Base-by-base conservation (phyloP, 805 yeast genomes). In the Starmera quercuum region DNA sequence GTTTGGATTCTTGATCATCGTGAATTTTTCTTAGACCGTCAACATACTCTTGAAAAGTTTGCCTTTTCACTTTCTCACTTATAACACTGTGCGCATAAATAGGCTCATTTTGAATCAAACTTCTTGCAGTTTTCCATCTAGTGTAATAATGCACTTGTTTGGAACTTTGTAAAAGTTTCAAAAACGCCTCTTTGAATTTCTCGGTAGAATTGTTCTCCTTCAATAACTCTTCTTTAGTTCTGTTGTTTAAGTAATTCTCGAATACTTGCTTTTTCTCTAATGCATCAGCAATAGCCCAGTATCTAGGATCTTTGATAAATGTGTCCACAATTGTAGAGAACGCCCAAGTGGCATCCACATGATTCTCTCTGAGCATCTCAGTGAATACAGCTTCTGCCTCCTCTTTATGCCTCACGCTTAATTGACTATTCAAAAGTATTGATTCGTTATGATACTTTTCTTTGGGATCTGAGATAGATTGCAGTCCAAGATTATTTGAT, bases 341-440 rank as follows among this genome's bases (percentile, higher is more conserved):
- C 0, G 92, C 69, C 88, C 90, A 83, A 0, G 81, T 70, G 0
- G 82, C 68, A 51, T 80, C 87, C 3, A 86, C 84, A 7, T 66
- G 58, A 25, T 68, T 56, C 2, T 68, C 73, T 22, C 59, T 53
- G 8, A 87, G 58, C 69, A 86, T 63, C 3, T 60, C 52, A 13
- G 64, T 45, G 49, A 80, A 86, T 8, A 54, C 58, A 5, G 47
- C 42, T 28, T 66, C 69, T 3, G 72, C 69, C 14, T 64, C 70
- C 20, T 56, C 55, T 20, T 38, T 41, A 0, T 58, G 30, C 12
- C 36, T 41, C 3, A 38, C 47, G 26, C 39, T 40, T 0, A 48
- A 45, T 7, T 22, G 21, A 14, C 54, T 49, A 9, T 54, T 47
- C 10, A 60, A 36, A 13, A 67, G 41, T 18, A 40, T 30, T 1